A percentile compares a stretch with the other conserved stretches of the same genome.
These are phyloP conservation scores for Xylariomycetidae sp. DNA, from an alignment of 2,329 filamentous ascomycete genomes.

Conservation along the genomic window DNA sequence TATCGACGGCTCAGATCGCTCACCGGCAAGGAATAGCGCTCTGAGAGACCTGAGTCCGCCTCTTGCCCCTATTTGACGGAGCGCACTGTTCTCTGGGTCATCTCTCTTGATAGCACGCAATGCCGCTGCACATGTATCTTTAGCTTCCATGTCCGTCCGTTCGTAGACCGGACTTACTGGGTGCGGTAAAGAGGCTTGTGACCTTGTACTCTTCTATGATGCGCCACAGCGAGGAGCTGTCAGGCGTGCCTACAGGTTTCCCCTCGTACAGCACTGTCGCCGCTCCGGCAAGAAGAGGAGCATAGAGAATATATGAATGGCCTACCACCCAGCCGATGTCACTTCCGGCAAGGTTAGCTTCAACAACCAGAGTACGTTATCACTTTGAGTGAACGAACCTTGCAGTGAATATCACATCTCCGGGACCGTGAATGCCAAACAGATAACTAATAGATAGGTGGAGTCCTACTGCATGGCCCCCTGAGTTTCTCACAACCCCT, in stretches of 20 bases:
- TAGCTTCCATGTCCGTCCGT: too few species aligned
- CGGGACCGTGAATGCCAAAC: slow-evolving; percentile 77
- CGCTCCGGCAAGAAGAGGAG: slow-evolving; percentile 77
- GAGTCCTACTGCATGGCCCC: slow-evolving; percentile 81
- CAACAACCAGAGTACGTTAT: too few species aligned
- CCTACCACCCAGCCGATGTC: slow-evolving; percentile 94
- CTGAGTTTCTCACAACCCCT: slow-evolving; percentile 69
- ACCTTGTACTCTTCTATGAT: slow-evolving; percentile 81
- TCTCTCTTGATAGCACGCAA: slow-evolving; percentile 83
- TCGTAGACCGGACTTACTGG: slow-evolving; percentile 55
- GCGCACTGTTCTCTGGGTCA: slow-evolving; percentile 67
- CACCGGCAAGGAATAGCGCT: slow-evolving; percentile 80
- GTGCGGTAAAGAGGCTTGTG: slow-evolving; percentile 80
- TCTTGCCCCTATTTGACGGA: slow-evolving; percentile 58
- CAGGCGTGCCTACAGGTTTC: slow-evolving; percentile 86
- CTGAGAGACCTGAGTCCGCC: slow-evolving; percentile 69
- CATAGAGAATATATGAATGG: slow-evolving; percentile 85
- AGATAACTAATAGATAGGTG: slow-evolving; percentile 78
- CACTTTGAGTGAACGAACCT: too few species aligned
- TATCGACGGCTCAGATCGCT: slow-evolving; percentile 83
- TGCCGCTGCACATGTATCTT: too few species aligned
- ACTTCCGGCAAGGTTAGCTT: too few species aligned
- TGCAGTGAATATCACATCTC: slow-evolving; percentile 57
- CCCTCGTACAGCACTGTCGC: slow-evolving; percentile 88
- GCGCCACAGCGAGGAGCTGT: slow-evolving; percentile 85